Base-by-base conservation (phyloP, 306 rosid species). In the Ammopiptanthus mongolicus region DNA sequence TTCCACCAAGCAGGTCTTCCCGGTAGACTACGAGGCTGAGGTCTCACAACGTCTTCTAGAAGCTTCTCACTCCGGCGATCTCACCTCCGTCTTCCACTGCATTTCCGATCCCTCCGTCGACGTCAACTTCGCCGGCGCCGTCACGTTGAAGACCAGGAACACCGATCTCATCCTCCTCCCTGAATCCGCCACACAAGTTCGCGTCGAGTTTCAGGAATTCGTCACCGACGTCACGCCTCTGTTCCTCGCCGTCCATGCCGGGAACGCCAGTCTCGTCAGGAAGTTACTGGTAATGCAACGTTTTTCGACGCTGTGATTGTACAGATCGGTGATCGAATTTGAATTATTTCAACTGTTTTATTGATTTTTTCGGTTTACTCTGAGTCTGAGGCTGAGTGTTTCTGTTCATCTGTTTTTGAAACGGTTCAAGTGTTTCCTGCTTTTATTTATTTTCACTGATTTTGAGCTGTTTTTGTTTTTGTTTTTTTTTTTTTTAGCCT, bases 121-220 rank as follows among this genome's bases (percentile, higher is more conserved):
- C 81, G 95, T 94, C 50, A 94, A 91, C 93, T 90, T 88, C 80
- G 75, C 86, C n/a, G 98, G 92, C 59, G 93, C 93, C 4, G 90
- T 94, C 29, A 74, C 63, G 46, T 57, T 94, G 53, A 85, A 82
- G 76, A 82, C 81, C 19, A 75, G 88, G 70, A 85, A 62, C 77
- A 64, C 95, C 0, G 91, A 94, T 78, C 59, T 91, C 46, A 47
- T 88, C 3, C 50, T 86, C 3, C 41, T 55, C 23, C 84, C 83
- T 5, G 97, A 94, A 80, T 86, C 93, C 55, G 64, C 93, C 36
- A 87, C 78, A 61, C 86, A 85, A 29, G 93, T 91, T 46, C 84
- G 87, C 29, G 60, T 94, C 0, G 84, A 79, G 69, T 86, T 83
- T 77, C 86, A 79, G 80, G 98, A 94, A 84, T 86, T 88, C 81